phyloP scores from a whole-genome alignment of 192 early-diverging fungal species.

The Linnemannia zychae region DNA sequence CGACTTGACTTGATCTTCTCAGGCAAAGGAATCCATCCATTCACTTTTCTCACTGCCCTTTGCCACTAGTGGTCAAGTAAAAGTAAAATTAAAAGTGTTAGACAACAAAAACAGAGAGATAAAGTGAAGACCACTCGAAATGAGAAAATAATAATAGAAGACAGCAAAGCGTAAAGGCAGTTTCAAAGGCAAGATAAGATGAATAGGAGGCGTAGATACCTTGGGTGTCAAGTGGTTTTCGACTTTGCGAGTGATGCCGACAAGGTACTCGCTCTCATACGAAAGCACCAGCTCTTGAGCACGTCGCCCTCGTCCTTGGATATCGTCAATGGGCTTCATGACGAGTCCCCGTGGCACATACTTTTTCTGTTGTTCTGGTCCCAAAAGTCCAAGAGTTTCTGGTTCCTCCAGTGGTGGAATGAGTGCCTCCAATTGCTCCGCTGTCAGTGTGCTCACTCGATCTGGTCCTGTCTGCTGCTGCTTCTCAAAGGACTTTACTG shows the following conservation, averaged over 20 bases:
- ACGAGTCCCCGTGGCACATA: conserved; percentile 38
- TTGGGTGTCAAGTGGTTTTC: conserved; percentile 29
- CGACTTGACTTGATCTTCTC: conserved; percentile 14
- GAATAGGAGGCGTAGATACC: conserved; percentile 19
- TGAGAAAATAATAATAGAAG: background rate
- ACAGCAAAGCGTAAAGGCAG: too few relatives aligned
- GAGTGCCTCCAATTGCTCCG: conserved; percentile 38
- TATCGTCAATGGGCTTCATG: conserved; percentile 25
- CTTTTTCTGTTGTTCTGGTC: conserved; percentile 19
- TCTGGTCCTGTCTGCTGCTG: conserved; percentile 32
- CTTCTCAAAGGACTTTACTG: conserved; percentile 43
- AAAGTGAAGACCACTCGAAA: background rate
- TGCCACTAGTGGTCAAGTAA: conserved; percentile 23
- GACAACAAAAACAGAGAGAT: background rate
- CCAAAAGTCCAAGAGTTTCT: conserved; percentile 9
- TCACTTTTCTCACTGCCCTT: background rate
- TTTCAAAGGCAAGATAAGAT: too few relatives aligned
- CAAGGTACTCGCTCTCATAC: conserved; percentile 39
- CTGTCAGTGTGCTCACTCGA: conserved; percentile 19
- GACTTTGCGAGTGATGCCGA: conserved; percentile 26
- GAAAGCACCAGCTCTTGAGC: conserved; percentile 33
- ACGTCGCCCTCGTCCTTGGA: conserved; percentile 14
- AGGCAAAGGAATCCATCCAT: conserved; percentile 21
- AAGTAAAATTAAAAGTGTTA: background rate
- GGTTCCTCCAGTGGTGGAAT: conserved; percentile 42